Evolutionary conservation across 139 green algal genomes (phyloP).

Genomic region (Raphidocelis subcapitata): DNA sequence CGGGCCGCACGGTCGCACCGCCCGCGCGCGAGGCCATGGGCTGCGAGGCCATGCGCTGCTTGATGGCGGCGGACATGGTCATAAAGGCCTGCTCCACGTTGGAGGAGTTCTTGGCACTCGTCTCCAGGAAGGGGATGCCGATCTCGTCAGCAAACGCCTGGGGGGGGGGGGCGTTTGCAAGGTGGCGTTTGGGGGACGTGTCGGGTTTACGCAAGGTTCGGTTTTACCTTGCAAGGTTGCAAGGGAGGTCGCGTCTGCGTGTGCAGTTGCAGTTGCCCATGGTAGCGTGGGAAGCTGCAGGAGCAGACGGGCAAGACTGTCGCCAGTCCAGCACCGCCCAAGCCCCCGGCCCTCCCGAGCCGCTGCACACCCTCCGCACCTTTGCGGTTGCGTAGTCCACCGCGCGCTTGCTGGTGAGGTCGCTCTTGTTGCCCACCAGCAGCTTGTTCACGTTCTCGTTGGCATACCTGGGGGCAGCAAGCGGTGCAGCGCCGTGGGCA

Average conservation of each 20-base stretch:
- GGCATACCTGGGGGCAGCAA: constrained; percentile 71
- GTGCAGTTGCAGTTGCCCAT: too few relatives aligned
- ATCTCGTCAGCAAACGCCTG: constrained; percentile 98
- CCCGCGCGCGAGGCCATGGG: constrained; percentile 70
- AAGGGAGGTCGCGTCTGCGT: too few relatives aligned
- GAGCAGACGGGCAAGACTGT: too few relatives aligned
- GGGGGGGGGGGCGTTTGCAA: not conserved
- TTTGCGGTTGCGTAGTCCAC: constrained; percentile 96
- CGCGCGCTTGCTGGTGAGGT: constrained; percentile 95
- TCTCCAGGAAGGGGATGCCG: constrained; percentile 99
- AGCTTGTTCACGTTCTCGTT: constrained; percentile 99
- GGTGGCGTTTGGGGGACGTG: too few relatives aligned
- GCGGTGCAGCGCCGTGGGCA: too few relatives aligned
- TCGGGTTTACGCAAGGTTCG: not conserved
- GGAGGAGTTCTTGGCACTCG: constrained; percentile 96
- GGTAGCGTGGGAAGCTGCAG: too few relatives aligned
- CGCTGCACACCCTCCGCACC: too few relatives aligned
- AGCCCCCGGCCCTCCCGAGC: too few relatives aligned
- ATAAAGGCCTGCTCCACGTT: constrained; percentile 99
- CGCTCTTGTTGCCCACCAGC: constrained; percentile 98
- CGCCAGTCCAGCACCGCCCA: too few relatives aligned
- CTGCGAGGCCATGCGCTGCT: constrained; percentile 95
- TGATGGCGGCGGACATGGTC: constrained; percentile 99
- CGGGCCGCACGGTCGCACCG: constrained; percentile 72
- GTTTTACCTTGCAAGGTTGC: not conserved